Base-by-base conservation (phyloP, 1,284 basidiomycete species). In the Nidula niveotomentosa region DNA sequence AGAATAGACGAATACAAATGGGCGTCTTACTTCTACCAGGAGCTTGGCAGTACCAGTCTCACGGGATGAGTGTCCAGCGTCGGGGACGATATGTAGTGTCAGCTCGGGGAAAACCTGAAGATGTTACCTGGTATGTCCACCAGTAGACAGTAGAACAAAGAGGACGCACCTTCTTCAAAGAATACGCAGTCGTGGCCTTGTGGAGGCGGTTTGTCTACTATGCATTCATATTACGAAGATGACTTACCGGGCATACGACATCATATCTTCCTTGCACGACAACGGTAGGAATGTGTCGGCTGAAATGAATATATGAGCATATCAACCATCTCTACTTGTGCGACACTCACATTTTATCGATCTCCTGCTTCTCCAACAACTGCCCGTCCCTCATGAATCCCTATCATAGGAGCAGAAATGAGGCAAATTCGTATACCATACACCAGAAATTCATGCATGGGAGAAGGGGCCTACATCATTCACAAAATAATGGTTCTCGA, bases 401-500 rank as follows among this genome's bases (percentile, higher is more conserved):
- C 80, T 85, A 49, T 8, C 37, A 43, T 53, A 17, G 30, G 13
- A 30, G 15, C 34, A 35, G 23, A 35, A 30, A 12, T 10, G 30
- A 17, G 30, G 18, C 34, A 6, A 12, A 9, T 47, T 47, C 45
- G 10, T 23, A 47, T 5, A 23, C 12, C n/a, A 3, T 15, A 15
- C 9, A 46, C 7, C 36, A 36, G 30, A 13, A 3, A 36, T 43
- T 36, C 49, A 46, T 46, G 33, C 17, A 53, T 48, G 18, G 23
- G 36, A 55, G 45, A 23, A 3, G 30, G 49, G 5, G 66, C 77
- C 50, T 55, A 88, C 86, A 45, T 82, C 80, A 63, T 93, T 91
- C 51, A 93, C 76, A 65, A 97, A 96, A 71, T 91, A 98, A 67
- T 97, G 94, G 64, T 93, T 93, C 74, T 97, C 95, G 57, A 97